Base-by-base conservation (phyloP, 306 rosid species). In the Castanea crenata region DNA sequence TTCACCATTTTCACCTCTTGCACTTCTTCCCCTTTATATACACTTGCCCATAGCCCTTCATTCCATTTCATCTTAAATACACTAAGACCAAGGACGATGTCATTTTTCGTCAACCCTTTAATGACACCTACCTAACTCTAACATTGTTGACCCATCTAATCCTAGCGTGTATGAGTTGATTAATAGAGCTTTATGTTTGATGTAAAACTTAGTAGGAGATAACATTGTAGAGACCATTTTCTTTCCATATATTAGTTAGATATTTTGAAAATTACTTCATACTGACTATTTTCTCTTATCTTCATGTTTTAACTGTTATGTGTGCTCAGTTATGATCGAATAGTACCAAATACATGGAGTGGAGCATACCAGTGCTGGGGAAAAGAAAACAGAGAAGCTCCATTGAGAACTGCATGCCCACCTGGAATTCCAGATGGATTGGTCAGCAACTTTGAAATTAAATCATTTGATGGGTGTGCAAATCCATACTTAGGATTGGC, bases 341-440 rank as follows among this genome's bases (percentile, higher is more conserved):
- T 94, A 79, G 91, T 86, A 86, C 99, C 99, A 7, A 41, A 91
- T 51, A 91, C 92, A 13, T 94, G 97, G 97, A 94, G 93, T 78
- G 99, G 99, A 81, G 97, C 97, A 41, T 94, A 85, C 81, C 84
- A 76, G 52, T 94, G 97, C 74, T 92, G 99, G 99, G 99, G 99
- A 83, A 94, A 87, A 68, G 99, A 94, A 68, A 94, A 94, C 81
- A 85, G 85, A 76, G 99, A 94, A 88, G 89, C 94, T 74, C 95
- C 99, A 51, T 21, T 94, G 55, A 90, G 99, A 88, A 90, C 99
- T 57, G 55, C 97, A 4, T 90, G 97, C 62, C 97, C 99, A 3
- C 97, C 99, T 8, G 99, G 97, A 74, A 82, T 85, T 77, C 80
- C 85, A 3, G 38, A 71, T 75, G 99, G 99, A 76, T 80, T 69